Evolutionary conservation across 208 protist genomes (phyloP), one percentile per base, ranked within the genome.

Genomic region (Leishmania mexicana): DNA sequence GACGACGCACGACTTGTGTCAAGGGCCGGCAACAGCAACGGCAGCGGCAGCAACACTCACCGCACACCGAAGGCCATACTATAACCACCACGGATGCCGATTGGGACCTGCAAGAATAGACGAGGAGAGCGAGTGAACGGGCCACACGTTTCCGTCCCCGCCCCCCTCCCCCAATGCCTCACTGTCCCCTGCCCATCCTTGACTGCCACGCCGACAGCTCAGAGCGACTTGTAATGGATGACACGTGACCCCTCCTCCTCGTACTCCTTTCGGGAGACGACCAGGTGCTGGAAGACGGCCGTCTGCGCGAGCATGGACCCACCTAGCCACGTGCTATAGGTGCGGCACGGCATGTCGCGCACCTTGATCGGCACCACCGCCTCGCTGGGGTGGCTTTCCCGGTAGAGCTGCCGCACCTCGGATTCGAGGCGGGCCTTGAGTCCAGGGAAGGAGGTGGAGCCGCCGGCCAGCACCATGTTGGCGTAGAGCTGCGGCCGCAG

Each of bases 391-490:
- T 95, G 96, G 73, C 85, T 97, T 79, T 93, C 94, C 51, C 90
- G 89, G 83, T 94, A 99, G 21, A 97, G 89, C 80, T 96, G 93
- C 38, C 89, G 87, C 65, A 98, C 86, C 79, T 99, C 98, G 17
- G 89, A 86, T 80, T 97, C 90, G 51, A 99, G 81, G 40, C 98
- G 89, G 17, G 85, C 83, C 47, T 91, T 83, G 40, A 97, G 88
- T 1, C 96, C 96, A 3, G 87, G 88, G 70, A 98, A 98, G 51
- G 97, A 90, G 8, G 98, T 90, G 21, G 89, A 96, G 64, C 97
- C 97, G 47, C 98, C 98, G 40, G 96, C 95, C 10, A 99, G 80
- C 77, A 99, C 91, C 64, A 99, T 98, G 83, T 98, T 98, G 31
- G 76, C 81, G 88, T 97, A 99, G 51, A 99, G 94, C 85, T 96